Conservation (phyloP, 2,329 filamentous ascomycete genomes). For the Boeremia lycopersici region DNA sequence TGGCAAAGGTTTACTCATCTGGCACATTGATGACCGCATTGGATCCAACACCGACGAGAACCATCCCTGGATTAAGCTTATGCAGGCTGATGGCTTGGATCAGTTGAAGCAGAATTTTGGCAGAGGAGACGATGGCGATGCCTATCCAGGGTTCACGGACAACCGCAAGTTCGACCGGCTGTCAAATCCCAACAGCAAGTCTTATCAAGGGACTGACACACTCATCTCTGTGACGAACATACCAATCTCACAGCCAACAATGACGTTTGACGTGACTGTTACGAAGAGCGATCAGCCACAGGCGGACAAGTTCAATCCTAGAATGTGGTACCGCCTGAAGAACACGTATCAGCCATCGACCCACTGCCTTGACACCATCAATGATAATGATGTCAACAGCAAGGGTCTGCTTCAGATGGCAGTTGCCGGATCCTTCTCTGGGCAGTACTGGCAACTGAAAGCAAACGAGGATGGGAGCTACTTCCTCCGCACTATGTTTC, state of each 20-base stretch:
- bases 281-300: conserved; percentile 13
- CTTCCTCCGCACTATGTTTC: conserved; percentile 27
- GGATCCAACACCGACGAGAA: conserved; percentile 25
- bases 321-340: conserved; percentile 32
- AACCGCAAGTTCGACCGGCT: conserved; percentile 21
- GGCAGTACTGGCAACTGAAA: conserved; percentile 35
- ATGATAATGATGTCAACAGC: conserved; percentile 23
- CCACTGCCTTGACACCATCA: conserved; percentile 32
- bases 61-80: conserved; percentile 27
- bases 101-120: conserved; percentile 17
- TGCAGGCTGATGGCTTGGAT: conserved; percentile 32
- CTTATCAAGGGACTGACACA: conserved; percentile 24
- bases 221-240: conserved; percentile 28
- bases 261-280: conserved; percentile 31
- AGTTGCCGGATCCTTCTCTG: conserved; percentile 22
- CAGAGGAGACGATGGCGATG: conserved; percentile 28
- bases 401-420: conserved; percentile 24
- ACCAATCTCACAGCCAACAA: conserved; percentile 16
- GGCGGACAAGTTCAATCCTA: conserved; percentile 17
- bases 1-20: conserved; percentile 29
- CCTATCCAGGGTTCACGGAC: conserved; percentile 23
- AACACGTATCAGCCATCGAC: conserved; percentile 20
- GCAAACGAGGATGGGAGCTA: conserved; percentile 24
- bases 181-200: conserved; percentile 26
- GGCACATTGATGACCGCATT: conserved; percentile 30